phyloP scores from a whole-genome alignment of 768 basidiomycete species.

The Suillus hirtellus region DNA sequence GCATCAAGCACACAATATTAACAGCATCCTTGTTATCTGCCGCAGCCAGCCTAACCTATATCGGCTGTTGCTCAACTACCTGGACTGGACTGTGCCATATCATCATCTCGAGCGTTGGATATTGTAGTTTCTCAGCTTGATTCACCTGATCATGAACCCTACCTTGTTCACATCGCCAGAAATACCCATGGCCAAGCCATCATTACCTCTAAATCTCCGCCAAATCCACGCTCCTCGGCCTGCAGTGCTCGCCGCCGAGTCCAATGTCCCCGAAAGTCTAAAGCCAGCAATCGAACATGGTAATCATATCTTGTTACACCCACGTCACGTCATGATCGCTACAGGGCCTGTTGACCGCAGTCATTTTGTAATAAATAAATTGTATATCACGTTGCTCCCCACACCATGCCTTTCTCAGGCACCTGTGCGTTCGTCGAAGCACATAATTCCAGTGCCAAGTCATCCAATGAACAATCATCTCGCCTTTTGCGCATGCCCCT shows the following conservation, averaged over 20 bases:
- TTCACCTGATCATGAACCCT: slow-evolving; percentile 7
- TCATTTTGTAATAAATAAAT: slow-evolving; percentile 13
- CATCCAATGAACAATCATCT: slow-evolving; percentile 10
- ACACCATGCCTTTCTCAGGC: slow-evolving; percentile 12
- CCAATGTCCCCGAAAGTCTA: slow-evolving; percentile 12
- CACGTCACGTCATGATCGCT: slow-evolving; percentile 15
- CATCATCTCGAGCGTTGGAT: too few species aligned
- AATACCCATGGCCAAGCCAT: slow-evolving; percentile 14
- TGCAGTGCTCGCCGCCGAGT: slow-evolving; percentile 11
- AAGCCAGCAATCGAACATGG: neutral
- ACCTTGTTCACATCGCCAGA: slow-evolving; percentile 2
- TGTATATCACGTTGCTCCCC: slow-evolving; percentile 13
- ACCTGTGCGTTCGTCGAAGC: slow-evolving; percentile 1
- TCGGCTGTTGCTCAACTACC: neutral
- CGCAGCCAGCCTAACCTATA: neutral
- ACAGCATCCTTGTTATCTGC: slow-evolving; percentile 3
- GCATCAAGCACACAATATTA: slow-evolving; percentile 1
- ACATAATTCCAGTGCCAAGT: slow-evolving; percentile 3
- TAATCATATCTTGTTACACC: slow-evolving; percentile 3
- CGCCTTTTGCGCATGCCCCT: slow-evolving; percentile 9
- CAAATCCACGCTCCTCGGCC: slow-evolving; percentile 17
- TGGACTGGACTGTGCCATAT: too few species aligned
- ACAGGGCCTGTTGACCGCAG: slow-evolving; percentile 16
- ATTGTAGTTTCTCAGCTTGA: slow-evolving; percentile 10
- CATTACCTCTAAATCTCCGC: slow-evolving; percentile 15